Base-by-base conservation (phyloP, 1,284 basidiomycete species). In the Leccinum pachyderme region DNA sequence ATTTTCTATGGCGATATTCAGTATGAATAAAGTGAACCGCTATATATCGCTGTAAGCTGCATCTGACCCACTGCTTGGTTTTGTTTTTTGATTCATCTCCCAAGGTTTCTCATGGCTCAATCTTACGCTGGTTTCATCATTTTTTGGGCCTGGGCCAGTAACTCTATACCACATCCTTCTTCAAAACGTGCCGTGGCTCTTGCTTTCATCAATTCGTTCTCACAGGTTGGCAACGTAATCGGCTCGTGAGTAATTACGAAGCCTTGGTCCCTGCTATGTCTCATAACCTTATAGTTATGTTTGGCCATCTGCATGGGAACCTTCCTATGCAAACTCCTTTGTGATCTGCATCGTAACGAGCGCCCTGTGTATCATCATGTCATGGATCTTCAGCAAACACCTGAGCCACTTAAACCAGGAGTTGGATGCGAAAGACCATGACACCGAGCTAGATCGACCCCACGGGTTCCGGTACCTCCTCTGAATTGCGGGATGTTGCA, bases 131-230 rank as follows among this genome's bases (percentile, higher is more conserved):
- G 80, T 1, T 87, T 86, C 70, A 82, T 91, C 54, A 78, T 79
- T 53, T 83, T 87, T 62, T 77, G 84, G 56, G 79, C 88, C 0
- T 93, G 89, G 90, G 76, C 84, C 37, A 85, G 82, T 61, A 85
- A 84, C 60, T 81, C 84, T 4, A 79, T 92, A 56, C 76, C 86
- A 22, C 77, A 80, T 29, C 82, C 87, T 37, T 79, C 87, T 6
- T 80, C 82, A 13, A 91, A 90, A 72, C 83, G 88, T 29, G 88
- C 88, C n/a, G 86, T 89, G 18, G 85, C 84, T 5, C 75, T 92
- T 48, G 90, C 88, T 0, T 73, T 88, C 54, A 83, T 89, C 58
- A 91, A 91, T 65, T 79, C 84, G 27, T 81, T 88, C 63, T 83
- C 83, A n/a, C 82, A 87, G 60, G 73, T 88, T 2, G 89, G 89